Evolutionary conservation across 768 basidiomycete genomes (phyloP).

Genomic region (Tylopilus sp.): DNA sequence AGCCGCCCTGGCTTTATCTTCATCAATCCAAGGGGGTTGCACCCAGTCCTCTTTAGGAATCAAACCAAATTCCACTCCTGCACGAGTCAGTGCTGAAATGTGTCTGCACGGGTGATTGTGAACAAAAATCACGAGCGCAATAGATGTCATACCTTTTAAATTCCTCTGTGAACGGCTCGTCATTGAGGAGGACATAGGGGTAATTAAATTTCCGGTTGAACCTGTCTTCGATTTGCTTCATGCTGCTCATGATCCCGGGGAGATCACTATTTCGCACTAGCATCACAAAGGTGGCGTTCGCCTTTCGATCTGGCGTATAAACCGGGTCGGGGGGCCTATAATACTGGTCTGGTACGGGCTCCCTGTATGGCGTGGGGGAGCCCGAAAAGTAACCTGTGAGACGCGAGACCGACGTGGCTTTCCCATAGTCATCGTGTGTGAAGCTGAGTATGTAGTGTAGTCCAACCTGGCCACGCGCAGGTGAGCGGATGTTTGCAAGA

Average conservation of each 20-base stretch:
- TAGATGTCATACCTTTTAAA: constrained; percentile 57
- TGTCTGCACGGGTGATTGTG: constrained; percentile 24
- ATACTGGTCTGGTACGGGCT: constrained; percentile 59
- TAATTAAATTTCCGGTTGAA: constrained; percentile 82
- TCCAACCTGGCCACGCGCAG: constrained; percentile 27
- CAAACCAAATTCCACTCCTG: constrained; percentile 50
- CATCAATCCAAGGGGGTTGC: constrained; percentile 78
- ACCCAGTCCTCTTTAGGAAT: constrained; percentile 71
- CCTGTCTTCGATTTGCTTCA: constrained; percentile 78
- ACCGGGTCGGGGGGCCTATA: constrained; percentile 40
- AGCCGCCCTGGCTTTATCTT: constrained; percentile 53
- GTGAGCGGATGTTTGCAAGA: constrained; percentile 8
- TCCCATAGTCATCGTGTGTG: constrained; percentile 42
- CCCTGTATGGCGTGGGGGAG: constrained; percentile 47
- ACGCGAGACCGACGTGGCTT: constrained; percentile 37
- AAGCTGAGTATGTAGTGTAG: constrained; percentile 42
- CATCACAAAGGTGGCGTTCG: constrained; percentile 81
- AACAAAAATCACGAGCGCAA: background rate
- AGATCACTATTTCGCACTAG: constrained; percentile 70
- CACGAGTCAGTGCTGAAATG: constrained; percentile 28
- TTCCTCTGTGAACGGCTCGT: constrained; percentile 69
- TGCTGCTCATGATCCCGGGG: constrained; percentile 55
- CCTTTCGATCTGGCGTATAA: constrained; percentile 50
- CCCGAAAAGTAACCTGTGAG: constrained; percentile 25
- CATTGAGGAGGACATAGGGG: constrained; percentile 89